Evolutionary conservation across 495 filamentous ascomycete genomes (phyloP), one percentile per base, ranked within the genome.

Genomic region (Penicillium coprophilum): DNA sequence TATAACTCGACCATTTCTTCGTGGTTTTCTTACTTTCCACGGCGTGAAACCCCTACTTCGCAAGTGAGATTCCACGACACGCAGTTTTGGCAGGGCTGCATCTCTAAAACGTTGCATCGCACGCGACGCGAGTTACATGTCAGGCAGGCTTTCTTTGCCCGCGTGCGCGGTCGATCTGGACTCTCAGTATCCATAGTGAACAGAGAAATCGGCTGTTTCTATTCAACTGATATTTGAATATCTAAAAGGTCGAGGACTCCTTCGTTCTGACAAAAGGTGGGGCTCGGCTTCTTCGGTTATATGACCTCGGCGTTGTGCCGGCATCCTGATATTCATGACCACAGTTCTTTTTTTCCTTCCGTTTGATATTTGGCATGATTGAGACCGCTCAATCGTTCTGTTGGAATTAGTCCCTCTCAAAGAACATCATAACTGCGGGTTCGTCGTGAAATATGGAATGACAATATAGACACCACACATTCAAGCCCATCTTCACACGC

Each of bases 41-140:
- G 65, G 44, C 75, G 66, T 8, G 77, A 80, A 2, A 72, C 56
- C 24, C 75, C 71, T 38, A 79, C 30, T 48, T 79, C 74, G 56
- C 77, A 80, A 10, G 64, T 31, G 0, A 72, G 64, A 28, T 70
- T 71, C 56, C 71, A 68, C 0, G 73, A 51, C 30, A 65, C 58
- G 50, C 77, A 80, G 50, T 80, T 80, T 19, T 62, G 65, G 57
- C 76, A 79, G 4, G 77, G 77, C 23, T 69, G 75, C 58, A 54
- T 59, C 46, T 78, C 69, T 15, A 77, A 58, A 15, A 78, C 77
- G 65, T 80, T 73, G 58, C 77, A 80, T 34, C 73, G 71, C 32
- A 79, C 75, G 27, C 77, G 75, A 15, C 77, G 71, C 0, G 68
- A 58, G 54, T 80, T 78, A 59, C 76, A 80, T 38, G 71, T 65